Evolutionary conservation across 306 rosid species (phyloP).

Genomic region (Rubus parviflorus): DNA sequence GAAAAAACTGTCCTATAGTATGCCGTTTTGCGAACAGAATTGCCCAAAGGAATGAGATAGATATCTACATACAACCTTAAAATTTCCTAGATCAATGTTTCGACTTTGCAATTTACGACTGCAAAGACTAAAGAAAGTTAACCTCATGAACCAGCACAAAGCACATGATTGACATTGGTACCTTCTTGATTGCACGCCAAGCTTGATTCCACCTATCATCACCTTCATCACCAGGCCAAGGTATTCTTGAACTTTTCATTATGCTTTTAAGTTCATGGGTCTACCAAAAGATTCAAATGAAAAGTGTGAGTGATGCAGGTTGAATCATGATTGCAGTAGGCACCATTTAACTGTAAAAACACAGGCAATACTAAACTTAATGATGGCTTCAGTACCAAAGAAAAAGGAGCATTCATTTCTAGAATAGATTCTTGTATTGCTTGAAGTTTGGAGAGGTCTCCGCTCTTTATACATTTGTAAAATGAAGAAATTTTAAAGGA

Average conservation of each 20-base stretch:
- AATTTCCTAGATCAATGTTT: background rate
- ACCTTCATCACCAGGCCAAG: conserved; percentile 40
- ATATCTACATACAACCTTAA: background rate
- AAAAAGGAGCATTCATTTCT: conserved; percentile 31
- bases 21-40: background rate
- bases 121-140: background rate
- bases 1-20: background rate
- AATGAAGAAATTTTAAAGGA: background rate
- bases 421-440: conserved; percentile 32
- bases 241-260: conserved; percentile 31
- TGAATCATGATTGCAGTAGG: background rate
- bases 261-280: conserved; percentile 24
- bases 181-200: conserved; percentile 44
- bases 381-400: conserved; percentile 26
- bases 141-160: background rate
- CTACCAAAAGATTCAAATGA: conserved; percentile 5
- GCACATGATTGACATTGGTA: conserved; percentile 4
- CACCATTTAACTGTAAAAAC: too few species aligned
- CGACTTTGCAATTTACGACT: background rate
- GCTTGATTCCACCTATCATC: conserved; percentile 35
- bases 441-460: conserved; percentile 36
- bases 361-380: background rate
- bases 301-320: background rate
- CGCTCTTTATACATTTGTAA: background rate
- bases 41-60: background rate